phyloP scores from a whole-genome alignment of 805 yeast species.

The Wickerhamomyces strasburgensis region DNA sequence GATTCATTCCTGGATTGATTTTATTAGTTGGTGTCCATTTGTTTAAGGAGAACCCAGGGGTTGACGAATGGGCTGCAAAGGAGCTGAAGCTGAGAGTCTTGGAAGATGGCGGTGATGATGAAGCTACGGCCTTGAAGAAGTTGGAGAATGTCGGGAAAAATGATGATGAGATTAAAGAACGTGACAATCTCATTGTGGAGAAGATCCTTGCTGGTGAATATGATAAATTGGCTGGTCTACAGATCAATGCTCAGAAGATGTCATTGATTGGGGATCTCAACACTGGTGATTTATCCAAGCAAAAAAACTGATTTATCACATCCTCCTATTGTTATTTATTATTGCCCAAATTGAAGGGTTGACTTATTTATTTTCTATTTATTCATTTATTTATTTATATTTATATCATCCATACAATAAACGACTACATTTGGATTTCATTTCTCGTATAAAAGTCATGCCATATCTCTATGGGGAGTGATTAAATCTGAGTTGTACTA shows the following conservation, averaged over 20 bases:
- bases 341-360: too few species aligned
- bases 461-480: background rate
- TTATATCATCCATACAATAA: slow-evolving; percentile 9
- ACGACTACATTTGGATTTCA: too few species aligned
- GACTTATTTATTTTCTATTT: slow-evolving; percentile 4
- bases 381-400: slow-evolving; percentile 12
- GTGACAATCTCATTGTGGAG: slow-evolving; percentile 76
- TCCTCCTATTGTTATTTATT: slow-evolving; percentile 1
- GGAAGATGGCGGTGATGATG: slow-evolving; percentile 53
- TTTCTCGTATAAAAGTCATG: background rate
- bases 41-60: slow-evolving; percentile 46
- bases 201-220: slow-evolving; percentile 81
- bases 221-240: slow-evolving; percentile 60
- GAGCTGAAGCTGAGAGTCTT: slow-evolving; percentile 74
- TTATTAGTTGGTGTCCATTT: slow-evolving; percentile 47
- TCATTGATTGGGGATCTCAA: slow-evolving; percentile 12
- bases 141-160: slow-evolving; percentile 34
- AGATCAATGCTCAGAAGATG: slow-evolving; percentile 32
- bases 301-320: too few species aligned
- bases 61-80: slow-evolving; percentile 76
- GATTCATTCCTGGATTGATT: slow-evolving; percentile 66
- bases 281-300: slow-evolving; percentile 3
- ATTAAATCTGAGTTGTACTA: too few species aligned
- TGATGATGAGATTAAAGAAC: slow-evolving; percentile 54
- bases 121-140: slow-evolving; percentile 39